A percentile compares a stretch with the other conserved stretches of the same genome.
Conservation (phyloP, 1,139 yeast species). For the Diutina mesorugosa region DNA sequence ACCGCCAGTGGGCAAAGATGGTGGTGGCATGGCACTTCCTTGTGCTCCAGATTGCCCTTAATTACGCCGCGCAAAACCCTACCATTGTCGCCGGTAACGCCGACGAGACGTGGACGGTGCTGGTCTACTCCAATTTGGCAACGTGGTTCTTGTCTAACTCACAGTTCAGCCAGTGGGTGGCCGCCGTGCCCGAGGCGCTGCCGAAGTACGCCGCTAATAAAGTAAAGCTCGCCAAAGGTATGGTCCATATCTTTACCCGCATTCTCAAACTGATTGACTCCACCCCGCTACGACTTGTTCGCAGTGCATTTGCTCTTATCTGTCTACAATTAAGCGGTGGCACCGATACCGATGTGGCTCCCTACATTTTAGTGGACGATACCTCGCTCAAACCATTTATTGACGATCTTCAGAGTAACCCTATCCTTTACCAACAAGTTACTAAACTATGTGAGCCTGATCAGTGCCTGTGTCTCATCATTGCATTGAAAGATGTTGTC, state of each 20-base stretch:
- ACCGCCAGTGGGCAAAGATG: neutral
- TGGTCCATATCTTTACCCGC: neutral
- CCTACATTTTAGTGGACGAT: neutral
- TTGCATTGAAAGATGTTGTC: neutral
- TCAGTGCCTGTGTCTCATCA: neutral
- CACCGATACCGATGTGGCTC: neutral
- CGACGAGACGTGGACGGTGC: neutral
- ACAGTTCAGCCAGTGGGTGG: neutral
- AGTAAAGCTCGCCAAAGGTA: neutral
- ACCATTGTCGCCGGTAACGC: neutral
- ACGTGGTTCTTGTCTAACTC: neutral
- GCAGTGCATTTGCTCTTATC: neutral
- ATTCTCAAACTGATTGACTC: neutral
- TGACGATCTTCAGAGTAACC: neutral
- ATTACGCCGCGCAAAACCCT: neutral
- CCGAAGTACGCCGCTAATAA: neutral
- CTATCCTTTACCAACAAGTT: neutral
- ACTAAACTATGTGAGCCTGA: neutral
- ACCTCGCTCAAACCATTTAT: neutral
- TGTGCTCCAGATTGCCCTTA: neutral
- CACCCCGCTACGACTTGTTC: neutral
- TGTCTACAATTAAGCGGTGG: neutral
- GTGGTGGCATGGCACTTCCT: slow-evolving; percentile 1
- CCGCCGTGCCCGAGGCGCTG: neutral
- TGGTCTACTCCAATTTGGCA: neutral